Base-by-base conservation (phyloP, 2,329 filamentous ascomycete genomes). In the Bipolaris victoriae region DNA sequence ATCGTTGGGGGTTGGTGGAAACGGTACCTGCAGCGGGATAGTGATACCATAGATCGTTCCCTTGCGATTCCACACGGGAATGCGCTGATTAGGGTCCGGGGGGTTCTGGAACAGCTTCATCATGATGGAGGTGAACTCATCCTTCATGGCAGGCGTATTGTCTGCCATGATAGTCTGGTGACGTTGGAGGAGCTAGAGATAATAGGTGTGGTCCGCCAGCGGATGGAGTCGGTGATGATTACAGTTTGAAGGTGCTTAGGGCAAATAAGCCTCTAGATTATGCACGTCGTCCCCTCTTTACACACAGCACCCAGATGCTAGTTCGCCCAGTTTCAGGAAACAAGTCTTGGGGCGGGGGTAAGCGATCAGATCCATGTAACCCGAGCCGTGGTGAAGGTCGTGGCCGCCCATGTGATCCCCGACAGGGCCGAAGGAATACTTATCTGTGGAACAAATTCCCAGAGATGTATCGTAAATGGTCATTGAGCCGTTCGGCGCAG, bases 11-110 rank as follows among this genome's bases (percentile, higher is more conserved):
- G 22, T 26, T 6, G 5, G 20, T 13, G 29, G 11, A 31, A 35
- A 56, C 61, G 41, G 29, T 58, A 73, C 70, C 41, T 70, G 67
- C 36, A 73, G 72, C 20, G 68, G 66, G 39, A 72, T 62, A 1
- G 68, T 67, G 22, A 66, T 61, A 18, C 68, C 71, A 46, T 63
- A 72, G 40, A 71, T 66, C 3, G 66, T 68, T 1, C 39, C 52
- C 24, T 52, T 59, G 18, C 58, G 55, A 39, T 74, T 72, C 6
- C 64, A 47, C 29, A 70, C 4, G 2, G 70, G 70, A 11, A 62
- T 20, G 15, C 52, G 52, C n/a, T 60, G 66, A 54, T 68, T 64
- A 22, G 63, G 68, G 57, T 74, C 57, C 11, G 67, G 67, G 6
- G 69, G 67, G 7, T 50, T 49, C 22, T 57, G 54, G 36, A 66